A percentile compares a stretch with the other conserved stretches of the same genome.
These are phyloP conservation scores for Spergularia azorica DNA, from an alignment of 179 eudicot genomes.

Conservation along the genomic window DNA sequence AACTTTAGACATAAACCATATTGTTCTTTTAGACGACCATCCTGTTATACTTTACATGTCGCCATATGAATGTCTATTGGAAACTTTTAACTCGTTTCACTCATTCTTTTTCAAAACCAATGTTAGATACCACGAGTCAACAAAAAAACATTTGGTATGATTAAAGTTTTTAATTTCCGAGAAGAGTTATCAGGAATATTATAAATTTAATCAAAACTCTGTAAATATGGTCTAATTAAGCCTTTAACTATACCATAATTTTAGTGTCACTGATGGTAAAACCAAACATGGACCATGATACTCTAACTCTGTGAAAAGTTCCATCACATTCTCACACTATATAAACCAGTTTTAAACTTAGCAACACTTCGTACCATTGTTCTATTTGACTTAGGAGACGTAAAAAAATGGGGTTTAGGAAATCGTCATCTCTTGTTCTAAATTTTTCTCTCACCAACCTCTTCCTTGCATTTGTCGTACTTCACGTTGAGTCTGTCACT, in stretches of 20 bases:
- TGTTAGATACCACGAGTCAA: too few species aligned
- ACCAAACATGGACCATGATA: conserved; percentile 9
- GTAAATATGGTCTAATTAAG: background rate
- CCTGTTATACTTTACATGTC: too few species aligned
- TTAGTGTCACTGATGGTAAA: background rate
- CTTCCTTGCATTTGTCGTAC: background rate
- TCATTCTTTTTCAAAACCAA: too few species aligned
- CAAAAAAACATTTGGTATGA: too few species aligned
- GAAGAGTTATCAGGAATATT: too few species aligned
- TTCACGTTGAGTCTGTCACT: background rate
- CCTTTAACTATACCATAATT: background rate
- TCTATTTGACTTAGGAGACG: background rate
- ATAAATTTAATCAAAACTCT: too few species aligned
- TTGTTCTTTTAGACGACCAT: too few species aligned
- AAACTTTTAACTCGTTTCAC: too few species aligned
- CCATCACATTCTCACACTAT: background rate
- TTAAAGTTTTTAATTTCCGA: too few species aligned
- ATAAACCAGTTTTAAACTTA: background rate
- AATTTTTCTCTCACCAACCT: background rate
- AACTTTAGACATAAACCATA: too few species aligned
- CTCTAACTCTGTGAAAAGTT: background rate
- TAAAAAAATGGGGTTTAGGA: background rate
- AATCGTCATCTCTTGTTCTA: background rate
- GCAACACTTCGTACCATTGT: background rate
- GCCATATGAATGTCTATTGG: too few species aligned